These are phyloP conservation scores for Glonium stellatum DNA, from an alignment of 495 filamentous ascomycete species.

Conservation along the genomic window DNA sequence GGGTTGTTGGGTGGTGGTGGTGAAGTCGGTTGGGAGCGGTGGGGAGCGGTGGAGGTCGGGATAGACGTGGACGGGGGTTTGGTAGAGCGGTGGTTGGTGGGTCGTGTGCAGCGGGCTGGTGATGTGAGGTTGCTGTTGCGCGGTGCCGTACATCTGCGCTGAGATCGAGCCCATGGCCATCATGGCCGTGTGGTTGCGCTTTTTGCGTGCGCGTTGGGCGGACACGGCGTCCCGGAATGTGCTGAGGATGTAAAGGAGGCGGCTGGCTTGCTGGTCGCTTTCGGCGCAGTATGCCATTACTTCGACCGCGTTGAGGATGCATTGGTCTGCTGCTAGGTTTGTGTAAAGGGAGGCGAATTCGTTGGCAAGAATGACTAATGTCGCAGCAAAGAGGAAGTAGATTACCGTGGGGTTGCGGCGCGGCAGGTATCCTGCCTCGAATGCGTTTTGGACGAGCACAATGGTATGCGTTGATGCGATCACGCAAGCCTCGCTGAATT, in stretches of 20 bases:
- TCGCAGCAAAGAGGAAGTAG: conserved; percentile 67
- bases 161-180: background rate
- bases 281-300: conserved; percentile 57
- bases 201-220: conserved; percentile 37
- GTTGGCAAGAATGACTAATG: conserved; percentile 60
- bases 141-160: background rate
- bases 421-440: conserved; percentile 55
- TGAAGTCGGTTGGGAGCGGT: background rate
- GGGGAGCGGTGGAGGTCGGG: conserved; percentile 16
- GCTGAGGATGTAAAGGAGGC: conserved; percentile 57
- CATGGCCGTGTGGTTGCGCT: conserved; percentile 23
- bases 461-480: conserved; percentile 62
- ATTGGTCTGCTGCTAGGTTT: conserved; percentile 47
- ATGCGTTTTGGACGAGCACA: conserved; percentile 51
- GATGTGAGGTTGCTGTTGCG: background rate
- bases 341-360: conserved; percentile 61
- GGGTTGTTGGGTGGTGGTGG: background rate
- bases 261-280: conserved; percentile 57
- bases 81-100: conserved; percentile 6
- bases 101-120: background rate
- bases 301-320: conserved; percentile 51
- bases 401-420: conserved; percentile 62
- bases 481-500: conserved; percentile 64
- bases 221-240: conserved; percentile 52
- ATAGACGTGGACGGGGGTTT: conserved; percentile 22